phyloP scores from a whole-genome alignment of 1,284 basidiomycete species.

The Malassezia slooffiae region DNA sequence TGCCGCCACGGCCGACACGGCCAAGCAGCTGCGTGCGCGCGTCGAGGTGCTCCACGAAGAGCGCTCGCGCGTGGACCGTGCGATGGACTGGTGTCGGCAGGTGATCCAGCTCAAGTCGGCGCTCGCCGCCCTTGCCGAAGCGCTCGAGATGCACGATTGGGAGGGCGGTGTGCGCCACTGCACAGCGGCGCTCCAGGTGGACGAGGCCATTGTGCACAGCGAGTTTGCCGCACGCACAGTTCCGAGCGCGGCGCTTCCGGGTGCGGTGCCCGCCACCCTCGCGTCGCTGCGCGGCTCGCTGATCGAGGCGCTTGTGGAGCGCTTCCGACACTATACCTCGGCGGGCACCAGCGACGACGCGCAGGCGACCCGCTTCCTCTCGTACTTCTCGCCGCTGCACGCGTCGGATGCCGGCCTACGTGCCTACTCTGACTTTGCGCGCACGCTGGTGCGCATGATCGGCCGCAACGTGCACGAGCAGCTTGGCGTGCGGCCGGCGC shows the following conservation, averaged over 20 bases:
- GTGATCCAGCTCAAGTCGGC: slow-evolving; percentile 86
- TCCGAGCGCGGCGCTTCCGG: slow-evolving; percentile 73
- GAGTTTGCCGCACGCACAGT: slow-evolving; percentile 57
- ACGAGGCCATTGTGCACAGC: slow-evolving; percentile 64
- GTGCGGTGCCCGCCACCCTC: slow-evolving; percentile 73
- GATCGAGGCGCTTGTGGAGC: slow-evolving; percentile 62
- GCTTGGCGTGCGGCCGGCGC: slow-evolving; percentile 18
- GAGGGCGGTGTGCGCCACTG: slow-evolving; percentile 84
- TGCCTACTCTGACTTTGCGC: slow-evolving; percentile 80
- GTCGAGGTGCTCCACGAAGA: slow-evolving; percentile 80
- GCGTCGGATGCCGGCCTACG: slow-evolving; percentile 72
- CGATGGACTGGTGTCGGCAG: slow-evolving; percentile 69
- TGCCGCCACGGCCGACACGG: slow-evolving; percentile 63
- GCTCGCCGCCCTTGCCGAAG: slow-evolving; percentile 60
- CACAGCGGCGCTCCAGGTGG: slow-evolving; percentile 73
- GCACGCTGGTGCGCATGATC: slow-evolving; percentile 60
- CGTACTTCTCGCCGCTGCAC: slow-evolving; percentile 86
- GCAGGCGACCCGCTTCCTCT: slow-evolving; percentile 86
- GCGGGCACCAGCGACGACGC: slow-evolving; percentile 57
- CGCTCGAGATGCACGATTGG: slow-evolving; percentile 83
- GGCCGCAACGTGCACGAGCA: slow-evolving; percentile 21
- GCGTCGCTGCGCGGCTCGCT: slow-evolving; percentile 64
- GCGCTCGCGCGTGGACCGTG: slow-evolving; percentile 72
- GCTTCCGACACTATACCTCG: slow-evolving; percentile 68
- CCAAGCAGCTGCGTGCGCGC: slow-evolving; percentile 75